Evolutionary conservation across 495 filamentous ascomycete genomes (phyloP).

Genomic region (Jackrogersella multiformis): DNA sequence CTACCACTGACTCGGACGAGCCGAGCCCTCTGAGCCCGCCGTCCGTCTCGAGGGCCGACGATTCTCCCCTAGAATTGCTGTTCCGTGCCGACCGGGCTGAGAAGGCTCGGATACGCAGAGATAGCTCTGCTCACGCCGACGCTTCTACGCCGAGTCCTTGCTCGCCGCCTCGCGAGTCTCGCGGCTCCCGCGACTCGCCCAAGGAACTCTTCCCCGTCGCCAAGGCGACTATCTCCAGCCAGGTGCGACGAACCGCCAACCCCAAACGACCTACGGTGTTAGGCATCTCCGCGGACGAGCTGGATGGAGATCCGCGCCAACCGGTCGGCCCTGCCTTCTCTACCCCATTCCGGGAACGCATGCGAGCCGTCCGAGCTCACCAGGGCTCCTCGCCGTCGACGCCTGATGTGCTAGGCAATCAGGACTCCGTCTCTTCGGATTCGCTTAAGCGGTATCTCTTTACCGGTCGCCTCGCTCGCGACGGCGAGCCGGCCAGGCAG

Average conservation of each 20-base stretch:
- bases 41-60: constrained; percentile 53
- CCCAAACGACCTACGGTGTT: constrained; percentile 52
- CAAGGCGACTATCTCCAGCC: constrained; percentile 31
- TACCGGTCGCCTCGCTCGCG: constrained; percentile 34
- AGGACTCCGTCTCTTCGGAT: constrained; percentile 39
- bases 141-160: constrained; percentile 43
- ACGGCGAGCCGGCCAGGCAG: not conserved
- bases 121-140: constrained; percentile 53
- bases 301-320: constrained; percentile 64
- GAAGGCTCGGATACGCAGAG: constrained; percentile 66
- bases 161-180: constrained; percentile 42
- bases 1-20: constrained; percentile 54
- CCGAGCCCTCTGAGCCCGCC: constrained; percentile 51
- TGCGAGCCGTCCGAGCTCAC: constrained; percentile 61
- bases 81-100: constrained; percentile 87
- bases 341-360: constrained; percentile 71
- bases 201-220: constrained; percentile 50
- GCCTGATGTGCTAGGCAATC: constrained; percentile 11
- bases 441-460: constrained; percentile 55
- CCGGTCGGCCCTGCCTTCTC: constrained; percentile 72
- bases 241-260: constrained; percentile 42
- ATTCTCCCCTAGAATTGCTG: constrained; percentile 86
- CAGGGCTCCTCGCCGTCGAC: constrained; percentile 38
- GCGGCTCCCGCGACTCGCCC: constrained; percentile 43
- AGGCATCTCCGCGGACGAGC: constrained; percentile 72